Conservation (phyloP, 306 rosid species). For the Quercus suber region DNA sequence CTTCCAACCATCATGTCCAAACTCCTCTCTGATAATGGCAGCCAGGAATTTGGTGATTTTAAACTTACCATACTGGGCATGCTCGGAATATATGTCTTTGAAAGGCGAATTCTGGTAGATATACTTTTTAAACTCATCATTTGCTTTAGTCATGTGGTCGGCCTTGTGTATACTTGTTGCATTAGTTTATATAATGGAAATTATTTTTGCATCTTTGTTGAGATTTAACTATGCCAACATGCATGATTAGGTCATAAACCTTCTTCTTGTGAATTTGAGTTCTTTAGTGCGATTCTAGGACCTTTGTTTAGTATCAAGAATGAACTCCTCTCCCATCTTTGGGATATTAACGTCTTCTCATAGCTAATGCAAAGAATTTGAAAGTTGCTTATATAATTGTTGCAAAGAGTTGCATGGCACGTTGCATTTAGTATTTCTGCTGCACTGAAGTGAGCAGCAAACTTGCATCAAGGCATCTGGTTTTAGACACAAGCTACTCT, state of each 20-base stretch:
- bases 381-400: neutral
- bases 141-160: neutral
- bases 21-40: constrained; percentile 91
- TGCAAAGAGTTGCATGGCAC: neutral
- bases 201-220: neutral
- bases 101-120: constrained; percentile 93
- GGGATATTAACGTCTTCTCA: neutral
- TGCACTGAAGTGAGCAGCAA: neutral
- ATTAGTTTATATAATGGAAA: neutral
- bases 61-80: constrained; percentile 90
- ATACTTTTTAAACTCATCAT: neutral
- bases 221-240: neutral
- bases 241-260: neutral
- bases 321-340: too few species aligned
- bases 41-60: constrained; percentile 94
- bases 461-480: neutral
- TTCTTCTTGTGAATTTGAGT: neutral
- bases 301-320: neutral
- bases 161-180: neutral
- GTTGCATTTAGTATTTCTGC: neutral
- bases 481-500: neutral
- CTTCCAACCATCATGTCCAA: constrained; percentile 93
- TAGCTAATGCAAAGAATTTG: neutral
- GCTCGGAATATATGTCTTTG: constrained; percentile 93
- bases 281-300: neutral